Conservation (phyloP, 1,139 yeast genomes). For the Suhomyces wounanorum region DNA sequence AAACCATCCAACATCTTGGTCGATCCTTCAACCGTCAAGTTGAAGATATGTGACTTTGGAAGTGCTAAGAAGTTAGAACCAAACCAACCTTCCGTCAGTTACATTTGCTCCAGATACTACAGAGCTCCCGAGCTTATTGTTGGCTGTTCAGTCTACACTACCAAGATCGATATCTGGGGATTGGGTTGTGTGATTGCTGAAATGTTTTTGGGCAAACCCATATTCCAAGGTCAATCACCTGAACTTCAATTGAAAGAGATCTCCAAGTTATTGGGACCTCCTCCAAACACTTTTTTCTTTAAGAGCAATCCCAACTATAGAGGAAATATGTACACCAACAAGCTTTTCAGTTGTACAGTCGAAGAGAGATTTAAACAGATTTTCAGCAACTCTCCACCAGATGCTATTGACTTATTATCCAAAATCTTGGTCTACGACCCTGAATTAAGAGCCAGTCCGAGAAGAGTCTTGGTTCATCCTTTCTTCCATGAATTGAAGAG, state of each 20-base stretch:
- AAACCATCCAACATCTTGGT: constrained; percentile 79
- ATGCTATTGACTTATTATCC: constrained; percentile 70
- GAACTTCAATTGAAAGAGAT: constrained; percentile 75
- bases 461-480: constrained; percentile 66
- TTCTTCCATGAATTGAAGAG: constrained; percentile 70
- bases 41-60: constrained; percentile 82
- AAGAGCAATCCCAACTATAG: constrained; percentile 72
- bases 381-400: constrained; percentile 67
- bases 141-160: constrained; percentile 73
- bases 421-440: constrained; percentile 76
- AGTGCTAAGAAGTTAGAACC: constrained; percentile 76
- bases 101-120: constrained; percentile 78
- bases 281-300: constrained; percentile 71
- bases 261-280: constrained; percentile 74
- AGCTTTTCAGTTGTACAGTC: constrained; percentile 62
- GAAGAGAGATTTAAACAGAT: constrained; percentile 67
- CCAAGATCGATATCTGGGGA: constrained; percentile 86
- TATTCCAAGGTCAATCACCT: constrained; percentile 80
- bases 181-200: constrained; percentile 84
- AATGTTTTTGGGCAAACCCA: constrained; percentile 78
- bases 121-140: constrained; percentile 83
- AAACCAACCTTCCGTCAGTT: constrained; percentile 73
- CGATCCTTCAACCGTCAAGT: constrained; percentile 63
- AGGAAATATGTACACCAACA: constrained; percentile 73
- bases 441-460: constrained; percentile 63